Evolutionary conservation across 805 yeast genomes (phyloP).

Genomic region (Lipomyces starkeyi): DNA sequence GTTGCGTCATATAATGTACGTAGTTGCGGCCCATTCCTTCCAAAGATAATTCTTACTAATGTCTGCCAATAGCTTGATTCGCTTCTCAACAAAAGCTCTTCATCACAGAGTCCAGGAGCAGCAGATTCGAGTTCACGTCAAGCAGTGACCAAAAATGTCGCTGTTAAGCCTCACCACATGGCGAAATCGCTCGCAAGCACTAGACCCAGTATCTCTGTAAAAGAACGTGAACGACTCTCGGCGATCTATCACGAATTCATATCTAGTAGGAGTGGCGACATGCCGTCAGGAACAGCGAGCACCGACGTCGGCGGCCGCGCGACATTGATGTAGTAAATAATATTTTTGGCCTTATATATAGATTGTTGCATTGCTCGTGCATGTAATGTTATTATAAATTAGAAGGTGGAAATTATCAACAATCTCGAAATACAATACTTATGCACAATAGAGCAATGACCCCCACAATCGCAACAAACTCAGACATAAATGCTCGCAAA

Average conservation of each 20-base stretch:
- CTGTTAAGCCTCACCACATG: slow-evolving; percentile 62
- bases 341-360: background rate
- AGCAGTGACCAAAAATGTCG: slow-evolving; percentile 46
- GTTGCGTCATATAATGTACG: background rate
- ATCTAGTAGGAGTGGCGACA: slow-evolving; percentile 78
- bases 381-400: background rate
- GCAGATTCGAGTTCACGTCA: background rate
- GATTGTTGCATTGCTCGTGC: background rate
- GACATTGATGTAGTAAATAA: slow-evolving; percentile 65
- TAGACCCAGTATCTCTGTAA: slow-evolving; percentile 83
- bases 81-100: background rate
- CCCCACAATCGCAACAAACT: background rate
- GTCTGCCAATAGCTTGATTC: background rate
- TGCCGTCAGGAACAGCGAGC: slow-evolving; percentile 85
- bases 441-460: background rate
- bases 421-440: background rate
- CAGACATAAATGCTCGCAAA: background rate
- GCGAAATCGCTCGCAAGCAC: slow-evolving; percentile 71
- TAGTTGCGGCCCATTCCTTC: background rate
- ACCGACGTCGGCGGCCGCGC: slow-evolving; percentile 84
- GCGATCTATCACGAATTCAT: slow-evolving; percentile 74
- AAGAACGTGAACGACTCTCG: slow-evolving; percentile 68
- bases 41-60: background rate
- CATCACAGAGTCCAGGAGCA: background rate
- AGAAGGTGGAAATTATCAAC: background rate